Conservation (phyloP, 306 rosid species). For the Prunus mume region DNA sequence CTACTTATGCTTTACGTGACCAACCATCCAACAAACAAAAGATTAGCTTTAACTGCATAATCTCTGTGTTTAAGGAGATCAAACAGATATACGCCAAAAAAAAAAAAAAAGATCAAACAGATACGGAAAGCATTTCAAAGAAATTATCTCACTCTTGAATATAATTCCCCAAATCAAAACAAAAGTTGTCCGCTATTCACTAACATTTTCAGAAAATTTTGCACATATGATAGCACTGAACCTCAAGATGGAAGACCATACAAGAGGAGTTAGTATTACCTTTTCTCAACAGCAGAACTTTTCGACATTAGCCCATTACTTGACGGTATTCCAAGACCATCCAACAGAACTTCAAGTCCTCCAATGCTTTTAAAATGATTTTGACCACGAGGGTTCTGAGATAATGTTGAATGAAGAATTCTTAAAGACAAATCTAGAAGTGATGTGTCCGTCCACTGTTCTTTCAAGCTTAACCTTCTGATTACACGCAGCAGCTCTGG, state of each 20-base stretch:
- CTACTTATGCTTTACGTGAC: background rate
- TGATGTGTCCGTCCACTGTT: conserved; percentile 64
- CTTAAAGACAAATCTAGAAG: conserved; percentile 76
- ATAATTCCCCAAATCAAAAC: background rate
- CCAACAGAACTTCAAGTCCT: conserved; percentile 95
- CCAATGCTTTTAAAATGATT: conserved; percentile 97
- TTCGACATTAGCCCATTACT: conserved; percentile 51
- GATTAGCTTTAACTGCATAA: conserved; percentile 8
- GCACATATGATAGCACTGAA: background rate
- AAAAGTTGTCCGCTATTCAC: background rate
- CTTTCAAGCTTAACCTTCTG: conserved; percentile 87
- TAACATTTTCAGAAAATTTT: background rate
- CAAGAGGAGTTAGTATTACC: conserved; percentile 44
- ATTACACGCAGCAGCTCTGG: conserved; percentile 85
- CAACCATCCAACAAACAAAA: background rate
- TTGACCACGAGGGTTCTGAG: conserved; percentile 87
- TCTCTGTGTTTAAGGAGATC: background rate
- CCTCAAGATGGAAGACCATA: background rate
- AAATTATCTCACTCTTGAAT: background rate
- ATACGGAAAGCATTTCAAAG: background rate
- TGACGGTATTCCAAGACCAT: conserved; percentile 89
- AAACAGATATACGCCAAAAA: background rate
- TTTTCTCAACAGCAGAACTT: conserved; percentile 43
- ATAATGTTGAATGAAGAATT: conserved; percentile 69
- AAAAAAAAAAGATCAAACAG: background rate